Evolutionary conservation across 139 green algal genomes (phyloP), one percentile per base, ranked within the genome.

Genomic region (Chlorella ohadii): DNA sequence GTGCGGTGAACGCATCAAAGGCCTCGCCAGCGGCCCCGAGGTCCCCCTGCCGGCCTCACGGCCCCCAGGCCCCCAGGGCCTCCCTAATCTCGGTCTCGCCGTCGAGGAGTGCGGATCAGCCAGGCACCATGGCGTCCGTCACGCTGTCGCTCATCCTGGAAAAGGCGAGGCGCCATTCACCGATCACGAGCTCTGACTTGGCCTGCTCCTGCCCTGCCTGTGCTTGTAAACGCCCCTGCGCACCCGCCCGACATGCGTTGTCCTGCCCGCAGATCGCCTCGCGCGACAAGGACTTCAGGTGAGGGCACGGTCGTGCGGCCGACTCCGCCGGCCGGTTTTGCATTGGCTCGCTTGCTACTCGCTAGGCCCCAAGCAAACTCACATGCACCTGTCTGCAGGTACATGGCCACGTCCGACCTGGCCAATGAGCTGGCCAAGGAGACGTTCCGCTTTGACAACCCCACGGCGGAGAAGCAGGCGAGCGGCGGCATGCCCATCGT

Each of bases 361-460:
- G 44, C 44, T 59, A 13, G 9, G 15, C 15, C 51, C 51, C 11
- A 23, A 23, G 51, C 51, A 19, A 59, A 20, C 12, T 22, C 12
- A 59, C 51, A 59, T 22, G 51, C 51, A 13, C n/a, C 38, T 57
- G 11, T 2, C 28, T 47, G 64, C 73, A 87, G 96, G 27, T 99
- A 98, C 85, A 99, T 99, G 96, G 96, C 95, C 51, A 97, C 95
- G 2, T 96, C 89, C 15, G 96, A 99, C 87, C 87, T 99, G 61
- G 89, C 96, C 22, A 91, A 89, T 55, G 96, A 98, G 86, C 93
- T 99, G 5, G 75, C 91, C 27, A 95, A 94, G 67, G 91, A 95
- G 28, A 86, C 68, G 1, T 98, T 98, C 81, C 91, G 87, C 19
- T 90, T 90, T 66, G 82, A 90, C 15, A 91, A 96, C 44, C 41